Base-by-base conservation (phyloP, 495 filamentous ascomycete genomes). In the Wilcoxina mikolae region DNA sequence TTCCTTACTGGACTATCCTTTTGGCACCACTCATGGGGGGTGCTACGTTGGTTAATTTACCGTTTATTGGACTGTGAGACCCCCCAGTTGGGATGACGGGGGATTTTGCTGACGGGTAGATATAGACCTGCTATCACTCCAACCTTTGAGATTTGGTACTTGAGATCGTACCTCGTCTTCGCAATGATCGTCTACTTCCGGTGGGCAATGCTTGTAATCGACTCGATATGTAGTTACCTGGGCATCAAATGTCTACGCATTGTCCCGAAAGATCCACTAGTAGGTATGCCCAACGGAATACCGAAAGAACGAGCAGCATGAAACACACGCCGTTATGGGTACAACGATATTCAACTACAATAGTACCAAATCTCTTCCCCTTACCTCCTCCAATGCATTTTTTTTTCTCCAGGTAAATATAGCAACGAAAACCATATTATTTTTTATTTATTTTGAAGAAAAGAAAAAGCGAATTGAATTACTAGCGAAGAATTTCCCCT, bases 161-260 rank as follows among this genome's bases (percentile, higher is more conserved):
- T 98, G 15, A 76, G 85, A 55, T 74, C 68, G 0, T 95, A 93
- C 69, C 81, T 95, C 49, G 58, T 84, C 18, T 85, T 95, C 62
- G 82, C 93, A 9, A 69, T 81, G 44, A 71, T 87, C 26, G 81
- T 82, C 15, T 98, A 98, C 69, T 87, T 81, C 69, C 78, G 85
- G 58, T 98, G 91, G 93, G 91, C 91, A 0, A 77, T 82, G 31
- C 71, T 95, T 35, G 87, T 96, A 41, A 95, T 94, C 57, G 80
- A 82, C 62, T 83, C 84, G 56, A 96, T 98, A 60, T 96, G 93
- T 65, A 73, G 78, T 24, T 98, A 86, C 72, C 71, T 98, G 11
- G 87, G 82, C 55, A 96, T 98, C 72, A 89, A 85, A 62, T 95
- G 89, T 67, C 69, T 98, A 35, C 94, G 88, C 1, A 95, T 98